Conservation (phyloP, 2,329 filamentous ascomycete genomes). For the Penicillium aurantiogriseum region DNA sequence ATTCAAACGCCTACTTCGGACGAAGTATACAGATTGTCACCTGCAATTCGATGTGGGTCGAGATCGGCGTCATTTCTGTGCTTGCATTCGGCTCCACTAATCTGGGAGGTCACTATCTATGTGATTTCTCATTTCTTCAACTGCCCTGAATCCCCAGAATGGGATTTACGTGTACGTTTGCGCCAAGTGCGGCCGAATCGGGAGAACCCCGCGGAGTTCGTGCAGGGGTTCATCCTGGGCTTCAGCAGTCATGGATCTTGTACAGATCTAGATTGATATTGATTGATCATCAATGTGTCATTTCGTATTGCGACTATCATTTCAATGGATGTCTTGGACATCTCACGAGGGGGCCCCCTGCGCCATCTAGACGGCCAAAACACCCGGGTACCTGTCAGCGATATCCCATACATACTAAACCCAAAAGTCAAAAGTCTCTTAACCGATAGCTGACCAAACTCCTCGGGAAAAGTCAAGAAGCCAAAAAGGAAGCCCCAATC, state of each 20-base stretch:
- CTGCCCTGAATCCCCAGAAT: too few relatives aligned
- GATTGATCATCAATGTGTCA: neutral
- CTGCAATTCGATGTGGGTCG: neutral
- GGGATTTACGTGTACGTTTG: neutral
- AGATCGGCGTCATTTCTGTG: neutral
- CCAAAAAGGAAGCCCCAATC: too few relatives aligned
- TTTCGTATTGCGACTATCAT: neutral
- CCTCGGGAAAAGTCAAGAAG: neutral
- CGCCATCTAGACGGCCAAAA: neutral
- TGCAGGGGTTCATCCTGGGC: too few relatives aligned
- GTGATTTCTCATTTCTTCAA: neutral
- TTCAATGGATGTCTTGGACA: neutral
- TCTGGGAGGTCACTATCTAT: neutral
- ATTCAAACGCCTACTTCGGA: neutral
- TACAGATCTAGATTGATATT: neutral
- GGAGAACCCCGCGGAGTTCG: neutral
- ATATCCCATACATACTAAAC: neutral
- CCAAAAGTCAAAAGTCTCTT: neutral
- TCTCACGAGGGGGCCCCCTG: neutral
- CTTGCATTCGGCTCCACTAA: conserved; percentile 1
- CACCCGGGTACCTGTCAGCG: neutral
- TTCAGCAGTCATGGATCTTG: neutral
- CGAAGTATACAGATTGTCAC: neutral
- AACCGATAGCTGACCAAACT: neutral
- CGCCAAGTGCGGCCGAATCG: neutral